These are phyloP conservation scores for Gracilaria gracilis DNA, from an alignment of 23 red algal species.

Conservation along the genomic window DNA sequence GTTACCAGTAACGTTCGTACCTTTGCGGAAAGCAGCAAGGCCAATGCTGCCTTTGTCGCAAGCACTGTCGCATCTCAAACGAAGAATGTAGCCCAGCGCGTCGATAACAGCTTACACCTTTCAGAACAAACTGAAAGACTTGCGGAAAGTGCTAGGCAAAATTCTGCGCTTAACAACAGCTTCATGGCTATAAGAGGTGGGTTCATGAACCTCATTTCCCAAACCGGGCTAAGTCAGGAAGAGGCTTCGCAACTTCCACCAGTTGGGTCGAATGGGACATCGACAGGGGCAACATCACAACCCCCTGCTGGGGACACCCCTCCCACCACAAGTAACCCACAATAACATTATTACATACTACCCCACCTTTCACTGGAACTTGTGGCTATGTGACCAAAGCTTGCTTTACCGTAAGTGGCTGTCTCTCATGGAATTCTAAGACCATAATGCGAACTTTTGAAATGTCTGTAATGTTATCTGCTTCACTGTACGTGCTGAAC, in stretches of 20 bases:
- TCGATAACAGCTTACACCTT: slow-evolving; percentile 57
- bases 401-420: background rate
- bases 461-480: too few relatives aligned
- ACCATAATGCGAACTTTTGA: too few relatives aligned
- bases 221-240: slow-evolving; percentile 42
- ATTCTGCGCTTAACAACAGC: slow-evolving; percentile 44
- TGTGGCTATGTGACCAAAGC: background rate
- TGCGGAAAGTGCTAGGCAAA: slow-evolving; percentile 56
- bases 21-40: slow-evolving; percentile 53
- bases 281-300: background rate
- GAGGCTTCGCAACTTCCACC: background rate
- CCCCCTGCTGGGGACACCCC: background rate
- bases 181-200: slow-evolving; percentile 52
- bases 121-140: slow-evolving; percentile 66
- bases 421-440: background rate
- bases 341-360: background rate
- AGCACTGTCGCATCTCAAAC: slow-evolving; percentile 58
- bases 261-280: background rate
- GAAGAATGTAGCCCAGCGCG: slow-evolving; percentile 18
- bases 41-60: slow-evolving; percentile 45
- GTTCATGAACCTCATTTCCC: slow-evolving; percentile 40
- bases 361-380: background rate
- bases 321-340: background rate
- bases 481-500: too few relatives aligned
- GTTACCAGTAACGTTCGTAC: slow-evolving; percentile 51